Conservation (phyloP, 1,284 basidiomycete species). For the Fomitopsis palustris region DNA sequence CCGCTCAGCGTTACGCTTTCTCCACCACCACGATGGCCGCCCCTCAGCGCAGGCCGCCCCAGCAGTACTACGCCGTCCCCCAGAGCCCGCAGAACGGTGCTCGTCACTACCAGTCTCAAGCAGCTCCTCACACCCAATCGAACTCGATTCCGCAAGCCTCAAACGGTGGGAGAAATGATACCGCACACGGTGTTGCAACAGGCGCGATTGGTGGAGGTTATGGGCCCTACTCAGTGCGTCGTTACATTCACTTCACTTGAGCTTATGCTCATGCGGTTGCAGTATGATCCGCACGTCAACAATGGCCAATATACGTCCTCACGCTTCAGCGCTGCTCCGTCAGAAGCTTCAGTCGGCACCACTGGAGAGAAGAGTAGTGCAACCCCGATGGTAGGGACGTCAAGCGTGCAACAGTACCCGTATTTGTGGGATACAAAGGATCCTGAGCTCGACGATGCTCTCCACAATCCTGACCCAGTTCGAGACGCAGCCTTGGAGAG, state of each 20-base stretch:
- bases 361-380: constrained; percentile 45
- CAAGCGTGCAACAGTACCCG: constrained; percentile 35
- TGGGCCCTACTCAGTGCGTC: constrained; percentile 71
- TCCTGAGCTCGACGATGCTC: constrained; percentile 71
- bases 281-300: constrained; percentile 60
- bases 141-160: constrained; percentile 15
- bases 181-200: constrained; percentile 67
- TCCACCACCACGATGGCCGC: constrained; percentile 30
- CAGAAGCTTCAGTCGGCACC: constrained; percentile 49
- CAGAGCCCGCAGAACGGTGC: constrained; percentile 38
- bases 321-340: constrained; percentile 60
- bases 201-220: constrained; percentile 71
- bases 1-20: constrained; percentile 2
- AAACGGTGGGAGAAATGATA: constrained; percentile 40
- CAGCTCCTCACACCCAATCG: constrained; percentile 11
- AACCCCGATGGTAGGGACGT: constrained; percentile 37
- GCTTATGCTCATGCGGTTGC: constrained; percentile 5
- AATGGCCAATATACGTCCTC: constrained; percentile 40
- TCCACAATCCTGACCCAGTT: constrained; percentile 75
- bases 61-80: constrained; percentile 46
- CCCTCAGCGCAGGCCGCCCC: constrained; percentile 33
- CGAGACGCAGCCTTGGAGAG: constrained; percentile 52
- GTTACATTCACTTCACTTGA: background rate
- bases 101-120: constrained; percentile 17
- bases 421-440: constrained; percentile 72